Evolutionary conservation across 2,329 filamentous ascomycete species (phyloP).

Genomic region (Alternaria rosae): DNA sequence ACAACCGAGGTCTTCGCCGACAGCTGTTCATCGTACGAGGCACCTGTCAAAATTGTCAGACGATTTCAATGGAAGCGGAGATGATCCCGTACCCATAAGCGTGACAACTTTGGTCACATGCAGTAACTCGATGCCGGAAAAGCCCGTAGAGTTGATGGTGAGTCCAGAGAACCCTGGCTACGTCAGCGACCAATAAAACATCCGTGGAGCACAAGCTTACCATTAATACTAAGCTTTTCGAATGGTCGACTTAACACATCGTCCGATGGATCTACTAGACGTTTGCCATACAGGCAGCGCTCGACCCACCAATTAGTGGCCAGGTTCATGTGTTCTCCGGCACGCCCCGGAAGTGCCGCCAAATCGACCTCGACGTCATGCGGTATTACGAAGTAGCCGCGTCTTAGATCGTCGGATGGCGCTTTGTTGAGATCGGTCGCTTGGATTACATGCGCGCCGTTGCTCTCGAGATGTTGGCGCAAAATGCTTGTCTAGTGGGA

Average conservation of each 20-base stretch:
- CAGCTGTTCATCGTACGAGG: constrained; percentile 79
- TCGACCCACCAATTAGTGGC: constrained; percentile 96
- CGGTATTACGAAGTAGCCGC: constrained; percentile 55
- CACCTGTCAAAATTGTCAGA: constrained; percentile 59
- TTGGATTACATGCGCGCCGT: constrained; percentile 46
- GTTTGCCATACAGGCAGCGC: constrained; percentile 80
- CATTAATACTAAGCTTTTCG: constrained; percentile 69
- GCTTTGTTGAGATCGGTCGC: constrained; percentile 33
- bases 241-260: constrained; percentile 83
- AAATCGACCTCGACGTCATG: constrained; percentile 50
- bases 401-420: constrained; percentile 36
- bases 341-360: constrained; percentile 43
- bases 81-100: constrained; percentile 66
- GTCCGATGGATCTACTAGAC: constrained; percentile 70
- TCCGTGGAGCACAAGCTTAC: constrained; percentile 38
- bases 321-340: constrained; percentile 43
- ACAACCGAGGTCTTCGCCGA: constrained; percentile 76
- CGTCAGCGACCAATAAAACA: constrained; percentile 25
- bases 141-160: constrained; percentile 80
- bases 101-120: constrained; percentile 80
- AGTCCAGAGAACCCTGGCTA: constrained; percentile 69
- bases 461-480: constrained; percentile 40
- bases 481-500: constrained; percentile 42
- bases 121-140: constrained; percentile 82
- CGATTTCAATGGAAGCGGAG: constrained; percentile 1